Evolutionary conservation across 352 stramenopile genomes (phyloP), one percentile per base, ranked within the genome.

Genomic region (Thalassiosira allenii): DNA sequence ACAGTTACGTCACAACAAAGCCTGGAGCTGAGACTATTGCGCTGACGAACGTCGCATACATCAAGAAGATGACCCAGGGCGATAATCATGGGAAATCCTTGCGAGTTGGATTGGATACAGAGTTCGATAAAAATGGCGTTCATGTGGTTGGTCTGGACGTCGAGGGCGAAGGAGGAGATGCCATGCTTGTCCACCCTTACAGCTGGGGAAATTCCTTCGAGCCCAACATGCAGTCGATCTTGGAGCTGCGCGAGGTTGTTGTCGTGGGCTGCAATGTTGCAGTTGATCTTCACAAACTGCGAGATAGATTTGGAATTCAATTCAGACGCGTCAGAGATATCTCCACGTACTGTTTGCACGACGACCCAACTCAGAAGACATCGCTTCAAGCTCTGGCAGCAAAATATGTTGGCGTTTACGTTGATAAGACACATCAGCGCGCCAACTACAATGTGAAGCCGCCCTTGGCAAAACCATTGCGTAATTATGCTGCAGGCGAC

Each of bases 391-490:
- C 22, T 65, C n/a, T 65, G 12, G 56, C 25, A 6, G 25, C 30
- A 2, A 65, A 44, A 27, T 65, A 65, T 65, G 3, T 43, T 20
- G 17, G 30, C 27, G 2, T 4, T 4, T n/a, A 47, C 25, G 29
- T 65, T 43, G 56, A 65, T 20, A 65, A 56, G 47, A 56, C 47
- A 6, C 20, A 25, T 5, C 47, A 56, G 20, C 8, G 8, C 20
- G 47, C 47, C 47, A 56, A 56, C 47, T 56, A 27, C 47, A 56
- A 56, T n/a, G 20, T 56, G 6, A 47, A 47, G 37, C 47, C 47
- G 8, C 6, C 6, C 8, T 9, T 56, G 8, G 8, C 47, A 27
- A 6, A 9, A 27, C 47, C 3, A 17, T 47, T 47, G 33, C 25
- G 17, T 23, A 3, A 23, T 2, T 65, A 65, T 27, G 30, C 25